A percentile compares a stretch with the other conserved stretches of the same genome.
These are phyloP conservation scores for Yamadazyma songkhlaensis DNA, from an alignment of 1,139 yeast genomes.

Conservation along the genomic window DNA sequence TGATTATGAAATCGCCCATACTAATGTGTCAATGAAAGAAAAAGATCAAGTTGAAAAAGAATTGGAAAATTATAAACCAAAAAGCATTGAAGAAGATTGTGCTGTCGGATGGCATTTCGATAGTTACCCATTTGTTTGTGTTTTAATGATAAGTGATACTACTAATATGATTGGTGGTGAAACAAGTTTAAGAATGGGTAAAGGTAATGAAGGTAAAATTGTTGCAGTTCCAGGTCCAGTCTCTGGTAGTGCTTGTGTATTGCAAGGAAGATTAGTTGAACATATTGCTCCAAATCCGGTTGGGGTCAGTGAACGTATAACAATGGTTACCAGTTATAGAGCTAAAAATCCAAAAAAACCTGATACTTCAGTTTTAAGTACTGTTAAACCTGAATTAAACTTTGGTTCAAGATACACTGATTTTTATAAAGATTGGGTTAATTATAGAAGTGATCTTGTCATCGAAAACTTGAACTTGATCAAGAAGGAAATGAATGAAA, in stretches of 20 bases:
- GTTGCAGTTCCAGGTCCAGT: slow-evolving; percentile 52
- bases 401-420: slow-evolving; percentile 31
- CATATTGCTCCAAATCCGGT: slow-evolving; percentile 57
- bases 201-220: slow-evolving; percentile 22
- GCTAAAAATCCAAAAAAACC: slow-evolving; percentile 25
- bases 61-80: slow-evolving; percentile 6
- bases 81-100: slow-evolving; percentile 31
- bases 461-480: slow-evolving; percentile 32
- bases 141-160: slow-evolving; percentile 58
- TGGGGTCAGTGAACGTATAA: slow-evolving; percentile 53
- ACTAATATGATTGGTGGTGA: slow-evolving; percentile 58
- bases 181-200: slow-evolving; percentile 49
- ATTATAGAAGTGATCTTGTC: slow-evolving; percentile 40
- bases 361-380: slow-evolving; percentile 30
- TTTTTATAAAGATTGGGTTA: slow-evolving; percentile 38
- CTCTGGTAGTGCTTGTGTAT: slow-evolving; percentile 51
- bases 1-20: slow-evolving; percentile 55
- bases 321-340: slow-evolving; percentile 44
- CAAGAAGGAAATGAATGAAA: slow-evolving; percentile 19
- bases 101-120: slow-evolving; percentile 61
- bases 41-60: slow-evolving; percentile 23
- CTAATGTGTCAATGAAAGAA: slow-evolving; percentile 44
- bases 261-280: slow-evolving; percentile 53
- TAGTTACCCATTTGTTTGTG: slow-evolving; percentile 63
- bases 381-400: slow-evolving; percentile 40